These are phyloP conservation scores for Globisporangium carolinianum DNA, from an alignment of 352 stramenopile species.

Conservation along the genomic window DNA sequence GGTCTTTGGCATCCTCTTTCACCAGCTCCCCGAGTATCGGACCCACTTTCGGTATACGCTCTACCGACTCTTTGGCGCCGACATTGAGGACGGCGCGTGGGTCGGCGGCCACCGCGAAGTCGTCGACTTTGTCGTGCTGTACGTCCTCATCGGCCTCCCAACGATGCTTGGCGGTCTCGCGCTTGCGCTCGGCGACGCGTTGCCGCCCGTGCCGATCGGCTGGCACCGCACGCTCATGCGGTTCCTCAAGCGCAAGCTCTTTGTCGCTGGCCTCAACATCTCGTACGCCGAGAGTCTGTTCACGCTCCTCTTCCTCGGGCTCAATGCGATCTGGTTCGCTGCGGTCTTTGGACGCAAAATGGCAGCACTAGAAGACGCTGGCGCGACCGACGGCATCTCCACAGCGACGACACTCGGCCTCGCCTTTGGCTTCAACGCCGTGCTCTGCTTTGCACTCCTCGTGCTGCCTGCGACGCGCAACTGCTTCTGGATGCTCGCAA, in stretches of 20 bases:
- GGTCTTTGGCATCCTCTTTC: constrained; percentile 61
- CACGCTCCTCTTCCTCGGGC: constrained; percentile 58
- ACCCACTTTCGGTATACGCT: constrained; percentile 53
- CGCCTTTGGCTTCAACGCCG: constrained; percentile 68
- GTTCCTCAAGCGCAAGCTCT: constrained; percentile 79
- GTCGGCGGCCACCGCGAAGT: constrained; percentile 69
- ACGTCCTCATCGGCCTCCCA: constrained; percentile 62
- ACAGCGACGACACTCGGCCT: constrained; percentile 49
- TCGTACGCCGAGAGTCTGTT: constrained; percentile 75
- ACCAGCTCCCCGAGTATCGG: constrained; percentile 68
- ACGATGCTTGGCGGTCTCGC: constrained; percentile 70
- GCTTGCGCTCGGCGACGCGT: constrained; percentile 51
- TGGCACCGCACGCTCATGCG: constrained; percentile 64
- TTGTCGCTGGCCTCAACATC: constrained; percentile 60
- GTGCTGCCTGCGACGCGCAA: constrained; percentile 60
- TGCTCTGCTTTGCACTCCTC: constrained; percentile 58
- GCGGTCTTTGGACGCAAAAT: constrained; percentile 74
- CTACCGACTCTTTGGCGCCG: constrained; percentile 54
- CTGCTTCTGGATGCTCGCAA: constrained; percentile 81
- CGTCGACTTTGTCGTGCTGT: constrained; percentile 66
- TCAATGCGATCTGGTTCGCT: constrained; percentile 79
- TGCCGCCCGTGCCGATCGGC: constrained; percentile 64
- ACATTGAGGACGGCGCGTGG: constrained; percentile 42
- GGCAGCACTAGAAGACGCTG: constrained; percentile 34
- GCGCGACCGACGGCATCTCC: constrained; percentile 30